Evolutionary conservation across 257 asterid species (phyloP), one percentile per base, ranked within the genome.

Genomic region (Datura wrightii): DNA sequence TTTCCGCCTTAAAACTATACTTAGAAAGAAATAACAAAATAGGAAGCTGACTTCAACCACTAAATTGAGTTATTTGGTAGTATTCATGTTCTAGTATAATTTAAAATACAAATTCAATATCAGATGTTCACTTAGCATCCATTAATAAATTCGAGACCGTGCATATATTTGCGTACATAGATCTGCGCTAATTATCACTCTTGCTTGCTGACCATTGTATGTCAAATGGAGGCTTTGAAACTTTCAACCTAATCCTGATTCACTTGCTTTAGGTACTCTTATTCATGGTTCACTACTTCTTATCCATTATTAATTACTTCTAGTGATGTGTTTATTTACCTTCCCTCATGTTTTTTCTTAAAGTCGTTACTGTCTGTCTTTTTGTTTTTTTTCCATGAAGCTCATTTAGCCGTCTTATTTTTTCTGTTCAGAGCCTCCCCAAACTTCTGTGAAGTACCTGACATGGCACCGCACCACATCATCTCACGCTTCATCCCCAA

Each of bases 401-500:
- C 48, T 78, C 63, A 78, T 78, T 48, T 48, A 31, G 60, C 81
- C 15, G 5, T 78, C 82, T 78, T 78, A 78, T 50, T 48, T 79
- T 66, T 79, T 89, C 59, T 83, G 41, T 82, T 79, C 86, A 97
- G 99, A 92, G 87, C 95, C 94, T 60, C 91, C 92, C 60, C 94
- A 97, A 90, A 89, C 91, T 85, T 91, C 93, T 41, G 91, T 90
- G 86, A 94, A 92, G 90, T 97, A 94, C 92, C 87, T 97, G 81
- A 97, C 98, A 62, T 97, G 99, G 99, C 98, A 91, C 82, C 96
- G 98, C 62, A 90, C 97, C 63, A 76, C 94, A 69, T 95, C 98
- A 7, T 93, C 97, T 80, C 97, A 92, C 48, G 94, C 95, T 42
- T 93, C 97, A 85, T 96, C 99, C 58, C 94, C 98, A 85, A 93